Evolutionary conservation across 805 yeast genomes (phyloP), one percentile per base, ranked within the genome.

Genomic region (Ogataea nitratoaversa): DNA sequence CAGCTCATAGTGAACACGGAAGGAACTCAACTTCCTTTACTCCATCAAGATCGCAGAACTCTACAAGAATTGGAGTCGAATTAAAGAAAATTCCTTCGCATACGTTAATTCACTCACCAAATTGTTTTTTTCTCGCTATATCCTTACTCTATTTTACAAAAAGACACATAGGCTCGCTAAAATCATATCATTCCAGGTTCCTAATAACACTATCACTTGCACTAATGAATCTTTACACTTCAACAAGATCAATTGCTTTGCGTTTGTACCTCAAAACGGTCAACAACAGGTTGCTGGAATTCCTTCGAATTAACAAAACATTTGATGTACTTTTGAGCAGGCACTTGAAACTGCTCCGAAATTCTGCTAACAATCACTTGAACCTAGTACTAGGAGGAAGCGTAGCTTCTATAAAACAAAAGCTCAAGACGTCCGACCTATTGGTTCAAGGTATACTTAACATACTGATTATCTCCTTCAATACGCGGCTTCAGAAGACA

Each of bases 71-170:
- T 8, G 17, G 32, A 19, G 34, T 53, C 2, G 42, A 46, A 31
- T 35, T 52, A 30, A 32, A 30, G 19, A 32, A 37, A 3, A 27
- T 53, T 2, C 49, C 59, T 3, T 43, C 51, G n/a, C 49, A 48
- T 25, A 28, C 25, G 9, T 37, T 53, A 19, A 45, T 48, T 8
- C 59, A 56, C 42, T 52, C 60, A 1, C 30, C 37, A 16, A 43
- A 33, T 9, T 47, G 50, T 3, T 31, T 52, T 9, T 38, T 53
- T 3, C 23, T 56, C 19, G 46, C 51, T 3, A 34, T 42, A n/a
- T 41, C 46, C 8, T 23, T 58, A 13, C 35, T 55, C 6, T 28
- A 36, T 13, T 54, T 46, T 37, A 46, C 49, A 5, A 44, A 42
- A 25, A 37, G 35, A 30, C 37, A 40, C 34, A 8, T 25, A 3